A percentile compares a stretch with the other conserved stretches of the same genome.
These are phyloP conservation scores for Basipetospora chlamydospora DNA, from an alignment of 2,329 filamentous ascomycete species.

Conservation along the genomic window DNA sequence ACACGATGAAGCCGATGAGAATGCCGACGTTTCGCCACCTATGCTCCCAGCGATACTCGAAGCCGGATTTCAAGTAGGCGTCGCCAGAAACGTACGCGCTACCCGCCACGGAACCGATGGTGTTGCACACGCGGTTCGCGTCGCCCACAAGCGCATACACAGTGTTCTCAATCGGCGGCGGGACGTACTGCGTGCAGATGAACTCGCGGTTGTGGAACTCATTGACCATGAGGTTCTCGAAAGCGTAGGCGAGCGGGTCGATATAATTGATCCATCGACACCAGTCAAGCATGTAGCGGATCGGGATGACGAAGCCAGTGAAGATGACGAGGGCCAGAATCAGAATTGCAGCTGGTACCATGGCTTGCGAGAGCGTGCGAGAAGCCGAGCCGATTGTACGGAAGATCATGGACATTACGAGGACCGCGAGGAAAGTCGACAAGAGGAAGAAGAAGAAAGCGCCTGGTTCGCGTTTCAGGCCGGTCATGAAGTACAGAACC, in stretches of 20 bases:
- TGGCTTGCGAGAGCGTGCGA: conserved; percentile 50
- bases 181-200: conserved; percentile 30
- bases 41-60: conserved; percentile 41
- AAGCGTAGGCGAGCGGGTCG: conserved; percentile 65
- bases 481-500: conserved; percentile 75
- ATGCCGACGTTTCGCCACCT: conserved; percentile 62
- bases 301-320: conserved; percentile 55
- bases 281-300: conserved; percentile 62
- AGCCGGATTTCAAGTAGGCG: conserved; percentile 36
- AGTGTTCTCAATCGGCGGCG: conserved; percentile 17
- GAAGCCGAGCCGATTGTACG: conserved; percentile 66
- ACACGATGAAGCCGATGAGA: conserved; percentile 47
- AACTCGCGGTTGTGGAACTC: conserved; percentile 60
- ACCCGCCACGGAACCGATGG: conserved; percentile 44
- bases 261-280: conserved; percentile 73
- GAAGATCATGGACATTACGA: conserved; percentile 81
- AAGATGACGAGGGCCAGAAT: conserved; percentile 55
- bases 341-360: conserved; percentile 44
- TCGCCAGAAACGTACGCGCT: conserved; percentile 39
- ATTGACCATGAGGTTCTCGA: conserved; percentile 70
- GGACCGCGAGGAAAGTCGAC: conserved; percentile 55
- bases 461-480: conserved; percentile 57
- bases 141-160: conserved; percentile 20
- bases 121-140: conserved; percentile 38
- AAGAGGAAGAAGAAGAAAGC: conserved; percentile 79